Evolutionary conservation across 2,329 filamentous ascomycete genomes (phyloP).

Genomic region (Aspergillus sp.): DNA sequence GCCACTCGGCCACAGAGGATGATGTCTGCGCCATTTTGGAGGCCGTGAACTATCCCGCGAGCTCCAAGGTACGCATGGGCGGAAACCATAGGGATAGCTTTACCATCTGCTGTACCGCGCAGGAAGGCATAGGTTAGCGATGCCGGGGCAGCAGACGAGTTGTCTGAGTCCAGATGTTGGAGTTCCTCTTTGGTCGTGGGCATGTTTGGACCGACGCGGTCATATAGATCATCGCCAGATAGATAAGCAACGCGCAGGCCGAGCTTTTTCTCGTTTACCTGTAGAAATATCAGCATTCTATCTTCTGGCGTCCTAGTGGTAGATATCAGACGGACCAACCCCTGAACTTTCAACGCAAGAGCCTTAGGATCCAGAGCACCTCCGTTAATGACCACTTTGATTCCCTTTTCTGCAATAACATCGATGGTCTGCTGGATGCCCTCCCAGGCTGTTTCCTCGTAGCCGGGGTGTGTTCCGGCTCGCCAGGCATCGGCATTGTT

Average conservation of each 20-base stretch:
- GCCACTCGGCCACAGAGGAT: conserved; percentile 52
- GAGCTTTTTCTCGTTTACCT: conserved; percentile 36
- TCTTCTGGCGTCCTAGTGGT: too few species aligned
- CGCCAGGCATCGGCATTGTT: conserved; percentile 46
- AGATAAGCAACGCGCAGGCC: conserved; percentile 48
- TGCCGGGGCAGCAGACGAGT: conserved; percentile 35
- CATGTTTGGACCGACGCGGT: conserved; percentile 32
- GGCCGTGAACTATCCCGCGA: conserved; percentile 47
- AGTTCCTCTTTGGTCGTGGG: conserved; percentile 33
- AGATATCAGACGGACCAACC: conserved; percentile 31
- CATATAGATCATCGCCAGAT: conserved; percentile 47
- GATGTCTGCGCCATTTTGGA: conserved; percentile 47
- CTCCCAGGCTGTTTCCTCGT: conserved; percentile 51
- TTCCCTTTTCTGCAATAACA: conserved; percentile 48
- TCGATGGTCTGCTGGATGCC: conserved; percentile 48
- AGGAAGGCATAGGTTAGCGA: conserved; percentile 41
- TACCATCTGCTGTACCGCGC: conserved; percentile 32
- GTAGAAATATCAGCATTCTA: neutral
- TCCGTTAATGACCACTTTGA: conserved; percentile 59
- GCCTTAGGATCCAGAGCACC: conserved; percentile 56
- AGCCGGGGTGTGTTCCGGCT: conserved; percentile 44
- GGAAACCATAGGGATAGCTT: conserved; percentile 47
- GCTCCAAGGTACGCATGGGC: conserved; percentile 53
- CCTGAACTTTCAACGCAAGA: conserved; percentile 47
- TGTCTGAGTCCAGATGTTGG: conserved; percentile 43